phyloP scores from a whole-genome alignment of 805 yeast species.

The Kuraishia hungarica region DNA sequence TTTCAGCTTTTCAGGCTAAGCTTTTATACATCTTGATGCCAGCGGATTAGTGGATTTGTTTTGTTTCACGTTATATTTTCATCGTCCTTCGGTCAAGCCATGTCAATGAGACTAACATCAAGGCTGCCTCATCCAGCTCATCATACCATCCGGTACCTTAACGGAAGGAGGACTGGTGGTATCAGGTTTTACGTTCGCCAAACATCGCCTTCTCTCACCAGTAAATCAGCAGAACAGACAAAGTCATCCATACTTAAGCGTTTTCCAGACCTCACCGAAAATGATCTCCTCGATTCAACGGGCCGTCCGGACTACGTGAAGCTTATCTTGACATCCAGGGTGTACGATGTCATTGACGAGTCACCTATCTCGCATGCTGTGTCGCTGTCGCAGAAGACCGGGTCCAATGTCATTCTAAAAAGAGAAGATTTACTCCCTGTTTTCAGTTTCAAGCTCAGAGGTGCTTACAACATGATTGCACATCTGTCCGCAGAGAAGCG shows the following conservation, averaged over 20 bases:
- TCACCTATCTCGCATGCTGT: slow-evolving; percentile 77
- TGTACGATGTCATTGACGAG: slow-evolving; percentile 90
- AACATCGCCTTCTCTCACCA: not conserved
- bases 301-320: slow-evolving; percentile 92
- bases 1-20: too few species aligned
- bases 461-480: slow-evolving; percentile 97
- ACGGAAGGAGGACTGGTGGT: not conserved
- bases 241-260: slow-evolving; percentile 11
- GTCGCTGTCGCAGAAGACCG: slow-evolving; percentile 64
- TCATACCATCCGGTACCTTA: not conserved
- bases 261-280: slow-evolving; percentile 36
- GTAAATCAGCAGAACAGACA: not conserved
- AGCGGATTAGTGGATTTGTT: too few species aligned
- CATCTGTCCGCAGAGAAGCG: slow-evolving; percentile 61
- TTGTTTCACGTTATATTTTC: not conserved
- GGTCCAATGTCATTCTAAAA: slow-evolving; percentile 69
- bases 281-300: slow-evolving; percentile 41
- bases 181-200: not conserved
- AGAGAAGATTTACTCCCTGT: slow-evolving; percentile 94
- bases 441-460: slow-evolving; percentile 91
- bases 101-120: not conserved
- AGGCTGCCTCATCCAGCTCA: not conserved
- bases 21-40: too few species aligned
- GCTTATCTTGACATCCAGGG: slow-evolving; percentile 83
- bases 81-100: not conserved